phyloP scores from a whole-genome alignment of 306 rosid species.

The Cicer chorassanicum region DNA sequence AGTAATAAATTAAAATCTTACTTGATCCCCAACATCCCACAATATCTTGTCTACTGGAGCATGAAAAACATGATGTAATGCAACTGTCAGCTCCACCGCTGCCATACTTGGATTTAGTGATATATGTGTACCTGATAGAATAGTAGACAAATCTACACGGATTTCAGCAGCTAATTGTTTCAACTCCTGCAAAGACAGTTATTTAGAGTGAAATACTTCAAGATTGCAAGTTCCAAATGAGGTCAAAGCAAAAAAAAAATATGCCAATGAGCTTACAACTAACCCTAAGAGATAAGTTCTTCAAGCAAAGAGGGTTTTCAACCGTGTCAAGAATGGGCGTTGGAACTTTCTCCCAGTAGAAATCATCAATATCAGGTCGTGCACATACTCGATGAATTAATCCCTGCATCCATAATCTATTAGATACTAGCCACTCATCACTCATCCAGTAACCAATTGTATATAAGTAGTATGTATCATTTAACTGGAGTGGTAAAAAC shows the following conservation, averaged over 20 bases:
- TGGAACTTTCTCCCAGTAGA: slow-evolving; percentile 65
- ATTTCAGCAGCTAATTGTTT: slow-evolving; percentile 83
- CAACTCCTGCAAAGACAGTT: slow-evolving; percentile 67
- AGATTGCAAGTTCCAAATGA: slow-evolving; percentile 21
- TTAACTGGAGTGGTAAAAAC: background rate
- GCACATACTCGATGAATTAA: slow-evolving; percentile 54
- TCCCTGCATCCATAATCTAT: slow-evolving; percentile 58
- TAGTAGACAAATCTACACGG: slow-evolving; percentile 65
- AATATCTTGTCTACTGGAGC: slow-evolving; percentile 86
- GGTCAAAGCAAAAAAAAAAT: slow-evolving; percentile 24
- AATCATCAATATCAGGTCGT: slow-evolving; percentile 61
- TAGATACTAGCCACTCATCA: slow-evolving; percentile 36
- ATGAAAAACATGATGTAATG: slow-evolving; percentile 88
- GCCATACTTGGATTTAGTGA: slow-evolving; percentile 71
- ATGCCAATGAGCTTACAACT: slow-evolving; percentile 34
- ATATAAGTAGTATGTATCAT: slow-evolving; percentile 6
- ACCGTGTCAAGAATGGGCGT: slow-evolving; percentile 87
- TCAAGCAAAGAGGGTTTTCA: slow-evolving; percentile 85
- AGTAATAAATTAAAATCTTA: slow-evolving; percentile 49
- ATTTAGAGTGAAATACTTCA: slow-evolving; percentile 41
- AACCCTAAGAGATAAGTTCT: slow-evolving; percentile 78
- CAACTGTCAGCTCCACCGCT: slow-evolving; percentile 82
- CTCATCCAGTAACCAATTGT: slow-evolving; percentile 23
- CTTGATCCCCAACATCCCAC: slow-evolving; percentile 95
- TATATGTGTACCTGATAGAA: slow-evolving; percentile 50